These are phyloP conservation scores for Lasiosphaeria hispida DNA, from an alignment of 495 filamentous ascomycete genomes.

Conservation along the genomic window DNA sequence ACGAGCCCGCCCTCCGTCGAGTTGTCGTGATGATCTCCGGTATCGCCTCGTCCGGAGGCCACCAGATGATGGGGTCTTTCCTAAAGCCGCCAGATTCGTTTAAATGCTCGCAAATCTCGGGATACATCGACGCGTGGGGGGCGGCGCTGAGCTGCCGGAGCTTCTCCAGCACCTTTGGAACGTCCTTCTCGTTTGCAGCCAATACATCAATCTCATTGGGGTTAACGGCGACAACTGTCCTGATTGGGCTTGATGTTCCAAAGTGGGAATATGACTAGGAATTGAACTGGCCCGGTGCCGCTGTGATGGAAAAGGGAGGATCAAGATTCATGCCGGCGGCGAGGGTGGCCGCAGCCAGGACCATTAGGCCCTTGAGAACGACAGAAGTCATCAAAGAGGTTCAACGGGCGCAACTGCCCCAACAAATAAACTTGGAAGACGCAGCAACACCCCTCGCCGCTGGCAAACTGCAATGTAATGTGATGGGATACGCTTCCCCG, in stretches of 20 bases:
- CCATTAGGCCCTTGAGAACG: neutral
- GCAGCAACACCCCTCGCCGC: no score
- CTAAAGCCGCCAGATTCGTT: neutral
- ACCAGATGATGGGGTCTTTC: neutral
- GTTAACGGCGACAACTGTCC: conserved; percentile 19
- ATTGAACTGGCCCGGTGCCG: neutral
- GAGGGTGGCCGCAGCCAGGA: neutral
- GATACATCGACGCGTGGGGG: conserved; percentile 13
- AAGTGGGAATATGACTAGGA: neutral
- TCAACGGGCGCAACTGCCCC: neutral
- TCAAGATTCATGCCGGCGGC: neutral
- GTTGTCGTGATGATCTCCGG: no score
- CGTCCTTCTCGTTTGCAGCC: conserved; percentile 15
- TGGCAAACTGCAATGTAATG: no score
- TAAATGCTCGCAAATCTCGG: conserved; percentile 21
- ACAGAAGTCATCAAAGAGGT: neutral
- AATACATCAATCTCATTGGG: conserved; percentile 20
- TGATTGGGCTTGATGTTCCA: conserved; percentile 6
- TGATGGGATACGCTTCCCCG: no score
- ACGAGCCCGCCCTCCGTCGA: no score
- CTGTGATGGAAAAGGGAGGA: no score
- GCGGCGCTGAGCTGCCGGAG: conserved; percentile 17
- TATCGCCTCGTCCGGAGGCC: neutral
- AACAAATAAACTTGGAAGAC: no score
- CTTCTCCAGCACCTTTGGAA: conserved; percentile 20